These are phyloP conservation scores for Apiospora rasikravindrae DNA, from an alignment of 2,329 filamentous ascomycete genomes.

Conservation along the genomic window DNA sequence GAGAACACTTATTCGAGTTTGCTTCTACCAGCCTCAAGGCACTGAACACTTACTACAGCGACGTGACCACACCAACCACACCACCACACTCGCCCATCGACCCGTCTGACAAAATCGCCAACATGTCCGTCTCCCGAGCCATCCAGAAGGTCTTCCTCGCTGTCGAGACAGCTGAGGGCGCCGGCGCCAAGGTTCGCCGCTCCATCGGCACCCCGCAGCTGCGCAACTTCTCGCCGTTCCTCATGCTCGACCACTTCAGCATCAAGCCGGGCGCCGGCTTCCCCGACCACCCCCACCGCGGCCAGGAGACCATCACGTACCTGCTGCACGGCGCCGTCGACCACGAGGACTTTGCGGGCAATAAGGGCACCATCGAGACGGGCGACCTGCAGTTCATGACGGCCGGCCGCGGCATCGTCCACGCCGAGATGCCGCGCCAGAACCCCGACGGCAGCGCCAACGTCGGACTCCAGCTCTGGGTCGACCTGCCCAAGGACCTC, in stretches of 20 bases:
- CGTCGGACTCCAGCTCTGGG: slow-evolving; percentile 93
- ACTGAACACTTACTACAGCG: slow-evolving; percentile 27
- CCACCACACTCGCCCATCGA: slow-evolving; percentile 13
- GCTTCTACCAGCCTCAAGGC: slow-evolving; percentile 30
- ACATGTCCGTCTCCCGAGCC: slow-evolving; percentile 72
- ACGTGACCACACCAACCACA: slow-evolving; percentile 22
- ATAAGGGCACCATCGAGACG: slow-evolving; percentile 76
- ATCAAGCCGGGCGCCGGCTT: slow-evolving; percentile 84
- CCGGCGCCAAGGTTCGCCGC: slow-evolving; percentile 83
- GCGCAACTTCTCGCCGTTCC: slow-evolving; percentile 86
- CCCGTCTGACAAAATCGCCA: slow-evolving; percentile 33
- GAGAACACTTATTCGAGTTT: slow-evolving; percentile 38
- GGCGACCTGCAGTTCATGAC: slow-evolving; percentile 99
- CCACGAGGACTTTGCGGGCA: slow-evolving; percentile 43
- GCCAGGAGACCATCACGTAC: slow-evolving; percentile 83
- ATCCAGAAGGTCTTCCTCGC: slow-evolving; percentile 87
- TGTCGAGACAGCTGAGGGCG: slow-evolving; percentile 84
- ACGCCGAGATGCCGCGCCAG: slow-evolving; percentile 91
- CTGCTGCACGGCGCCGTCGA: slow-evolving; percentile 71
- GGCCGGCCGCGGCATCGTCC: slow-evolving; percentile 87
- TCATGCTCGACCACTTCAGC: slow-evolving; percentile 95
- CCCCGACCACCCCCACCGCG: slow-evolving; percentile 83
- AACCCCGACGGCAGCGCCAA: slow-evolving; percentile 78
- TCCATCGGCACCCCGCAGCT: slow-evolving; percentile 85
- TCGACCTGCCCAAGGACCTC: slow-evolving; percentile 81